Conservation (phyloP, 2,329 filamentous ascomycete species). For the Lachnellula hyalina region DNA sequence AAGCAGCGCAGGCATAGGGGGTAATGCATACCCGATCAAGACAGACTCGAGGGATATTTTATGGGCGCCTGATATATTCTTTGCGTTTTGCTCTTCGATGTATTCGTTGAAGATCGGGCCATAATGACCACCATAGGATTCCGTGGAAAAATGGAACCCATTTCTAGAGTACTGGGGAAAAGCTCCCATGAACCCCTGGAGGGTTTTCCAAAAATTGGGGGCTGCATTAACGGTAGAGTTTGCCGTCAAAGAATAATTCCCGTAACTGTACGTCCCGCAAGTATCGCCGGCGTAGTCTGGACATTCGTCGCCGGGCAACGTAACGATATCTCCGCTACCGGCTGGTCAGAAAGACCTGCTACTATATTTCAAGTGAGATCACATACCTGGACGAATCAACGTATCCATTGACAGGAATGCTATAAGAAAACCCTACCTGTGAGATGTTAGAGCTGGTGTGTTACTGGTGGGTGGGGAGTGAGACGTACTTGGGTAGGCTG, state of each 20-base stretch:
- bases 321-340: slow-evolving; percentile 32
- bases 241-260: slow-evolving; percentile 44
- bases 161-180: slow-evolving; percentile 47
- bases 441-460: not conserved
- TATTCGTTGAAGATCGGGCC: slow-evolving; percentile 51
- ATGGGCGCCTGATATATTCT: slow-evolving; percentile 42
- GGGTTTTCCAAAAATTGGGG: slow-evolving; percentile 54
- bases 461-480: not conserved
- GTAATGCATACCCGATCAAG: slow-evolving; percentile 38
- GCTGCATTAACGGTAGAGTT: slow-evolving; percentile 49
- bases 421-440: slow-evolving; percentile 35
- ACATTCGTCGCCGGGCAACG: slow-evolving; percentile 42
- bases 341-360: slow-evolving; percentile 1
- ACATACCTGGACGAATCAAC: slow-evolving; percentile 11
- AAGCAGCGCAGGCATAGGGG: slow-evolving; percentile 1
- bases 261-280: slow-evolving; percentile 52
- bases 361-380: not conserved
- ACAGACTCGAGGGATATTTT: slow-evolving; percentile 44
- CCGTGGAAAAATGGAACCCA: slow-evolving; percentile 50
- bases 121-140: slow-evolving; percentile 51
- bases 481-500: slow-evolving; percentile 24
- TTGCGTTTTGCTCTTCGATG: slow-evolving; percentile 56
- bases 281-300: slow-evolving; percentile 42
- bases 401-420: slow-evolving; percentile 26
- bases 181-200: slow-evolving; percentile 59